A percentile compares a stretch with the other conserved stretches of the same genome.
phyloP scores from a whole-genome alignment of 148 eudicot species.

The Rhododendron williamsianum region DNA sequence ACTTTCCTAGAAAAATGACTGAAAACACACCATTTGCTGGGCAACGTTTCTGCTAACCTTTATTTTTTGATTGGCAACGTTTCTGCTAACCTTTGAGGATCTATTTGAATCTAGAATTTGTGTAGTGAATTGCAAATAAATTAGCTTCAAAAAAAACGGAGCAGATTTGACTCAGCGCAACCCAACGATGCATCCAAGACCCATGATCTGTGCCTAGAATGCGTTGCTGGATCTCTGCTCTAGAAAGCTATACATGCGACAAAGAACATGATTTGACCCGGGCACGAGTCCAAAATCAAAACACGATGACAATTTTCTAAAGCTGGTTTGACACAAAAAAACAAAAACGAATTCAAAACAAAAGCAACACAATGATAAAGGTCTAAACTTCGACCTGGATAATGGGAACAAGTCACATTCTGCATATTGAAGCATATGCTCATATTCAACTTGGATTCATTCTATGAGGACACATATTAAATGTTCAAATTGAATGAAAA shows the following conservation, averaged over 20 bases:
- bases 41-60: not conserved
- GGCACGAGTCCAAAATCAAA: not conserved
- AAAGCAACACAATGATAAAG: not conserved
- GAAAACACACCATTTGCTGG: not conserved
- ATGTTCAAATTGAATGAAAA: too few relatives aligned
- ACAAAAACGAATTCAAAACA: not conserved
- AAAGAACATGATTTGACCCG: not conserved
- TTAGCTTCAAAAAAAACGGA: not conserved
- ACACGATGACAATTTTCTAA: not conserved
- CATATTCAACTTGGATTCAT: not conserved
- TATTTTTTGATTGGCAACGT: not conserved
- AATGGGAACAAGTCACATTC: not conserved
- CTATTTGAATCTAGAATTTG: not conserved
- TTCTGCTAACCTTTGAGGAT: not conserved
- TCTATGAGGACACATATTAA: not conserved
- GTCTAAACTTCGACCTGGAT: not conserved
- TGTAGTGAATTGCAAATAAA: not conserved
- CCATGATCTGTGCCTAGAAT: not conserved
- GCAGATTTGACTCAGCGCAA: not conserved
- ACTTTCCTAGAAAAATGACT: not conserved
- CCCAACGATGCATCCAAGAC: not conserved
- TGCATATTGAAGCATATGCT: too few relatives aligned
- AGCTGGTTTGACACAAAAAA: not conserved
- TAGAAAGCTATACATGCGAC: not conserved
- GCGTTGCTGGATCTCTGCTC: not conserved